Percentiles rank a stretch among this genome's conserved stretches.
Conservation (phyloP, 495 filamentous ascomycete genomes). For the Poronia punctata region DNA sequence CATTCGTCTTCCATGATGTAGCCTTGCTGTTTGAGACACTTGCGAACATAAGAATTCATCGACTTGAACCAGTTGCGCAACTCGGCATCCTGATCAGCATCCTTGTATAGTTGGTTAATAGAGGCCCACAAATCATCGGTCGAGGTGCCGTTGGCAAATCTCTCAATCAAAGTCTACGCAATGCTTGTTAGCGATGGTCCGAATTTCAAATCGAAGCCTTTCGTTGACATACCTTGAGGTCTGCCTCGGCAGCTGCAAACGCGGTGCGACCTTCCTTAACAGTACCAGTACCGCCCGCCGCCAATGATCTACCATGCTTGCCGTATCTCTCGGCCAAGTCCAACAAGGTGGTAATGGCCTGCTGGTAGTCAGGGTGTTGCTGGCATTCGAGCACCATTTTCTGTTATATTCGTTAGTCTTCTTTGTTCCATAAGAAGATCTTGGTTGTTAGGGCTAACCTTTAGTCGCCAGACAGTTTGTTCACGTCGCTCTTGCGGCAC, state of each 20-base stretch:
- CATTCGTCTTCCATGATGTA: constrained; percentile 81
- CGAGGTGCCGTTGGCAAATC: constrained; percentile 92
- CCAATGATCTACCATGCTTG: constrained; percentile 59
- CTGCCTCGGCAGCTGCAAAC: constrained; percentile 64
- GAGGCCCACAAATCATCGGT: constrained; percentile 78
- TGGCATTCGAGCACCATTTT: constrained; percentile 98
- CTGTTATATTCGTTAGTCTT: constrained; percentile 23
- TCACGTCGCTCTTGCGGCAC: constrained; percentile 91
- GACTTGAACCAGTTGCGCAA: constrained; percentile 84
- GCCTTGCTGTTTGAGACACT: constrained; percentile 79
- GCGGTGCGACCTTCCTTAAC: constrained; percentile 63
- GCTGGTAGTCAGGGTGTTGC: constrained; percentile 84
- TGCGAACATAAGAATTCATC: constrained; percentile 69
- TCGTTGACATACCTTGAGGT: constrained; percentile 58
- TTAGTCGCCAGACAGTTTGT: constrained; percentile 84
- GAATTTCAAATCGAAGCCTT: neutral
- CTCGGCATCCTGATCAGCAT: constrained; percentile 84
- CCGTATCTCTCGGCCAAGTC: constrained; percentile 79
- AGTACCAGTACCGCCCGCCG: constrained; percentile 54
- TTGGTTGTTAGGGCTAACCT: too few species aligned
- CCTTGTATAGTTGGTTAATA: constrained; percentile 80
- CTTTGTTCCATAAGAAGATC: neutral
- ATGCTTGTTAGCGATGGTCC: constrained; percentile 41
- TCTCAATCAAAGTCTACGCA: constrained; percentile 74
- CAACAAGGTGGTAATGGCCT: constrained; percentile 80